Percentiles rank a stretch among this genome's conserved stretches.
Evolutionary conservation across 139 green algal species (phyloP).

Genomic region (Picochlorum sp.): DNA sequence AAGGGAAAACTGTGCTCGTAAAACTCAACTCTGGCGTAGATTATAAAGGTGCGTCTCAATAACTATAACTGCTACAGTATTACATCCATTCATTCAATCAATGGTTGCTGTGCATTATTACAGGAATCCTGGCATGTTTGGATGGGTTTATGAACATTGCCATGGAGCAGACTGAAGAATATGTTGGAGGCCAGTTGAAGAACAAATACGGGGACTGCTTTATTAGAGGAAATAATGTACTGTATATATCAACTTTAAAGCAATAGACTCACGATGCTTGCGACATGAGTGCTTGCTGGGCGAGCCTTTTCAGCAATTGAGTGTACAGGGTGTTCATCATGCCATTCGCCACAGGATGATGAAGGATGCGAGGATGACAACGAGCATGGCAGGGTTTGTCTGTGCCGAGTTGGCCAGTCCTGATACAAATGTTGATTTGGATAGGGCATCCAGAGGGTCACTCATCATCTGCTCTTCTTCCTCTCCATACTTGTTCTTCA

Average conservation of each 20-base stretch:
- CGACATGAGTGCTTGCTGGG: neutral
- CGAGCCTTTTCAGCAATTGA: neutral
- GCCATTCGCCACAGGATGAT: slow-evolving; percentile 18
- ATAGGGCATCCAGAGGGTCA: neutral
- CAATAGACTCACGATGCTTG: slow-evolving; percentile 1
- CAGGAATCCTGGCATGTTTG: slow-evolving; percentile 91
- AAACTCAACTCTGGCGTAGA: slow-evolving; percentile 97
- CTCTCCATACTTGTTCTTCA: slow-evolving; percentile 14
- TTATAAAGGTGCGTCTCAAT: slow-evolving; percentile 69
- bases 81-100: no score
- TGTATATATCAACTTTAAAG: slow-evolving; percentile 57
- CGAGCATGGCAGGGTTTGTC: slow-evolving; percentile 17
- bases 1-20: slow-evolving; percentile 89
- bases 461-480: neutral
- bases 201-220: slow-evolving; percentile 99
- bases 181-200: slow-evolving; percentile 97
- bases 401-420: slow-evolving; percentile 8
- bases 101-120: neutral
- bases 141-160: slow-evolving; percentile 99
- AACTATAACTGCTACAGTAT: no score
- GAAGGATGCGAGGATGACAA: slow-evolving; percentile 16
- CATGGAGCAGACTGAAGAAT: slow-evolving; percentile 99
- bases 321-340: slow-evolving; percentile 8
- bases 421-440: neutral
- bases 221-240: slow-evolving; percentile 97